Evolutionary conservation across 495 filamentous ascomycete species (phyloP).

Genomic region (Tuber umbilicatum): DNA sequence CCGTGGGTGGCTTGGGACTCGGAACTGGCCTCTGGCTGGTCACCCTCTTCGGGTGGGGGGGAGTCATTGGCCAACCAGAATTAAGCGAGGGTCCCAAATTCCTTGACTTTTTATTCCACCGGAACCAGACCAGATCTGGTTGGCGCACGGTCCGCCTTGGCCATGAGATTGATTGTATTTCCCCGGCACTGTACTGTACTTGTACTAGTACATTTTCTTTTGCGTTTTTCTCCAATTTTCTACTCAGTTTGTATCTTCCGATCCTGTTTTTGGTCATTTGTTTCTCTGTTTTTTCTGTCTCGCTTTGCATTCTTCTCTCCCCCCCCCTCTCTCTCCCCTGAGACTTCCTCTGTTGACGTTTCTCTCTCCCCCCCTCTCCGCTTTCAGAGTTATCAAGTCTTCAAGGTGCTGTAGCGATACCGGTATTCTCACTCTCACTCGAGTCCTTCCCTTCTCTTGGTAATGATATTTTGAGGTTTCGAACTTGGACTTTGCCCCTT

Average conservation of each 20-base stretch:
- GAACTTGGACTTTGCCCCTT: slow-evolving; percentile 23
- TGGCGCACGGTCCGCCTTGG: not conserved
- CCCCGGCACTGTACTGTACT: too few species aligned
- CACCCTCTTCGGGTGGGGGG: not conserved
- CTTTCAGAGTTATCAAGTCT: not conserved
- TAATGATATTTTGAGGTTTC: slow-evolving; percentile 2
- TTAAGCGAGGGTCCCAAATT: not conserved
- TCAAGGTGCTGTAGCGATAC: not conserved
- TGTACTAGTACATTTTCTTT: too few species aligned
- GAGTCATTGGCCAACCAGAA: not conserved
- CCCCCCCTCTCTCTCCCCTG: not conserved
- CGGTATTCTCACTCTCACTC: not conserved
- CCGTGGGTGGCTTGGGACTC: not conserved
- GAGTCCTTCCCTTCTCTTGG: not conserved
- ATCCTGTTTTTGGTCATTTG: not conserved
- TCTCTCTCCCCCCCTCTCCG: not conserved
- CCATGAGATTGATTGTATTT: not conserved
- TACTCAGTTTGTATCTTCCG: not conserved
- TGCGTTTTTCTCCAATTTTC: not conserved
- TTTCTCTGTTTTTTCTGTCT: not conserved
- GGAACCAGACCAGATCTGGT: not conserved
- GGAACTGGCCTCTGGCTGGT: not conserved
- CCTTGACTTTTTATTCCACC: not conserved
- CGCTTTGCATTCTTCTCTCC: not conserved
- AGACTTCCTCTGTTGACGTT: not conserved